Evolutionary conservation across 768 basidiomycete genomes (phyloP), one percentile per base, ranked within the genome.

Genomic region (Suillus fuscotomentosus): DNA sequence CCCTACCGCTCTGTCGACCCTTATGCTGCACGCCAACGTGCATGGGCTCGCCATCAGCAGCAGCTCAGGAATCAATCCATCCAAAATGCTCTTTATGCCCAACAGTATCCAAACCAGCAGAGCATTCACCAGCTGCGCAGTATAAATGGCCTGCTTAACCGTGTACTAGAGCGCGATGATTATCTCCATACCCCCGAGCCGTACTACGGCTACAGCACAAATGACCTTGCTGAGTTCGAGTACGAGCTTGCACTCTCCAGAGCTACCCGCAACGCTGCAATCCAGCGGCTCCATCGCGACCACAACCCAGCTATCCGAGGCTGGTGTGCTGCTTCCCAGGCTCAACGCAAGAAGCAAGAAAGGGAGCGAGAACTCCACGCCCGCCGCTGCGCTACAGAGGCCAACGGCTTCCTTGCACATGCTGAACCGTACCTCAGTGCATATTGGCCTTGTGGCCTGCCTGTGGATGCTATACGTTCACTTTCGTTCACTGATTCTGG

Each of bases 21-120:
- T 15, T 17, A 42, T 17, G 41, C 80, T 27, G 77, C 78, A 9
- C 67, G 72, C 39, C 71, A 70, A 38, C 60, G 73, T 50, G 73
- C 70, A 60, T 51, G 24, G 50, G 8, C 24, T 24, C 47, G 22
- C 5, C 22, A 6, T 17, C 27, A 63, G 27, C 34, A 64, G 51
- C 42, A 15, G 9, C 22, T 57, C 5, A 38, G 60, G 34, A n/a
- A 53, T 15, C 65, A 67, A 10, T 34, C 38, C 53, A 20, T 62
- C 13, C 56, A 60, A 24, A 45, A 65, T 60, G 45, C 50, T 48
- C 27, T 65, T 3, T n/a, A 45, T 11, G 9, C 10, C 17, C 15
- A 43, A 20, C 9, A 47, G n/a, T 45, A 47, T 50, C 48, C 48
- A 11, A 50, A 13, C 22, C 48, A 14, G 48, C 48, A 48, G 5